phyloP scores from a whole-genome alignment of 441 rosid genomes.

The Gossypium schwendimanii region DNA sequence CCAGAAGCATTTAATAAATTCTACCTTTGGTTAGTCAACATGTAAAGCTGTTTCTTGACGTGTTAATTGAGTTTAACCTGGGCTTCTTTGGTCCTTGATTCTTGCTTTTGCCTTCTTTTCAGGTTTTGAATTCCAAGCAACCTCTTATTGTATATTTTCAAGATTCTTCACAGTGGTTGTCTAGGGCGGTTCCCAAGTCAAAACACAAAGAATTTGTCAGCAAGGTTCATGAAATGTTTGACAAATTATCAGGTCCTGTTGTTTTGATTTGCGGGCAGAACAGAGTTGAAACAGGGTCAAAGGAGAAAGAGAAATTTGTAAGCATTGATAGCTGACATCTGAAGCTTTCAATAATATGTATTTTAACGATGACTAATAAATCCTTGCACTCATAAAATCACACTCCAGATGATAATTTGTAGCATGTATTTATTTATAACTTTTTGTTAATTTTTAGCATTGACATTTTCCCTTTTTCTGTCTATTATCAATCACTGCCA shows the following conservation, averaged over 20 bases:
- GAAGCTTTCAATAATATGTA: neutral
- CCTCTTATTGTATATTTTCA: conserved; percentile 88
- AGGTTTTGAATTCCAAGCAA: conserved; percentile 69
- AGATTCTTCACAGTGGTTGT: conserved; percentile 88
- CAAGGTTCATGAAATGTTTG: conserved; percentile 65
- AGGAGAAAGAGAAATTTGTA: conserved; percentile 78
- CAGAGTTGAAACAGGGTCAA: conserved; percentile 68
- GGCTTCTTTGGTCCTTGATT: conserved; percentile 4
- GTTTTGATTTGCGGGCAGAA: conserved; percentile 91
- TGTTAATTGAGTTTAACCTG: neutral
- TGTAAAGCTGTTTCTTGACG: neutral
- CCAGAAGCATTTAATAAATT: neutral
- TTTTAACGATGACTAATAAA: neutral
- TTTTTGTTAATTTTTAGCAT: conserved; percentile 12
- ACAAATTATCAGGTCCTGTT: conserved; percentile 66
- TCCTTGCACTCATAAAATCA: neutral
- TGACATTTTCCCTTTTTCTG: conserved; percentile 8
- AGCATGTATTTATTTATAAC: neutral
- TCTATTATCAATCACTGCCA: neutral
- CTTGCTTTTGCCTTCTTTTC: conserved; percentile 27
- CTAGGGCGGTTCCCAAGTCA: conserved; percentile 76
- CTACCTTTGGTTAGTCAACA: neutral
- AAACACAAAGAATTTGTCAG: conserved; percentile 55
- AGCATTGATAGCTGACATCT: conserved; percentile 23
- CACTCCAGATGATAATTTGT: neutral